phyloP scores from a whole-genome alignment of 2,329 filamentous ascomycete genomes.

The Colletotrichum sidae region DNA sequence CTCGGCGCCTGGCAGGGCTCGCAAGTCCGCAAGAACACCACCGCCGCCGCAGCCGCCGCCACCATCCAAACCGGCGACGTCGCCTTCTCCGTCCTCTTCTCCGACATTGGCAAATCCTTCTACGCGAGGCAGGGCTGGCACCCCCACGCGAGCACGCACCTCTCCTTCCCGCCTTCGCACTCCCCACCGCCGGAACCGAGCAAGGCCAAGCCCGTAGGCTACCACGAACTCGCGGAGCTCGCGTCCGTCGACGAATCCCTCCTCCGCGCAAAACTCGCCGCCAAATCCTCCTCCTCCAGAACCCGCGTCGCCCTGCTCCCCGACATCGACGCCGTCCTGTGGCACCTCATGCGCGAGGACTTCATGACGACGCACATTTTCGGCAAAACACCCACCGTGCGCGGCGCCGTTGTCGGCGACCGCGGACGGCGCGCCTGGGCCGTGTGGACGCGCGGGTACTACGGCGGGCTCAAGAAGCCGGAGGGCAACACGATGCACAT shows the following conservation, averaged over 20 bases:
- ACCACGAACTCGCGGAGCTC: slow-evolving; percentile 70
- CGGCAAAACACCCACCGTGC: slow-evolving; percentile 65
- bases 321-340: slow-evolving; percentile 74
- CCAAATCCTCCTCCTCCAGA: slow-evolving; percentile 50
- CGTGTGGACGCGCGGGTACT: slow-evolving; percentile 77
- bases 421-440: slow-evolving; percentile 75
- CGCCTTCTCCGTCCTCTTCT: slow-evolving; percentile 83
- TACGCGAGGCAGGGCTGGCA: slow-evolving; percentile 85
- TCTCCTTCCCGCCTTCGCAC: slow-evolving; percentile 66
- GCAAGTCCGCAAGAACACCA: slow-evolving; percentile 34
- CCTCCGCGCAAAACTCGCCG: slow-evolving; percentile 65
- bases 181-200: slow-evolving; percentile 38
- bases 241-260: slow-evolving; percentile 73
- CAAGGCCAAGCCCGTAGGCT: slow-evolving; percentile 61
- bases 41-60: background rate
- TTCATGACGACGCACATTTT: slow-evolving; percentile 77
- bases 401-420: slow-evolving; percentile 75
- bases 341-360: slow-evolving; percentile 86
- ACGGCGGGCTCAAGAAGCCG: slow-evolving; percentile 62
- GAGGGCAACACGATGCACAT: slow-evolving; percentile 77
- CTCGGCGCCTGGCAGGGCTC: slow-evolving; percentile 52
- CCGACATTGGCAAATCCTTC: slow-evolving; percentile 86
- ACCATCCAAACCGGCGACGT: slow-evolving; percentile 46
- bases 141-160: slow-evolving; percentile 77
- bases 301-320: slow-evolving; percentile 75